phyloP scores from a whole-genome alignment of 768 basidiomycete species.

The Kwoniella bestiolae region DNA sequence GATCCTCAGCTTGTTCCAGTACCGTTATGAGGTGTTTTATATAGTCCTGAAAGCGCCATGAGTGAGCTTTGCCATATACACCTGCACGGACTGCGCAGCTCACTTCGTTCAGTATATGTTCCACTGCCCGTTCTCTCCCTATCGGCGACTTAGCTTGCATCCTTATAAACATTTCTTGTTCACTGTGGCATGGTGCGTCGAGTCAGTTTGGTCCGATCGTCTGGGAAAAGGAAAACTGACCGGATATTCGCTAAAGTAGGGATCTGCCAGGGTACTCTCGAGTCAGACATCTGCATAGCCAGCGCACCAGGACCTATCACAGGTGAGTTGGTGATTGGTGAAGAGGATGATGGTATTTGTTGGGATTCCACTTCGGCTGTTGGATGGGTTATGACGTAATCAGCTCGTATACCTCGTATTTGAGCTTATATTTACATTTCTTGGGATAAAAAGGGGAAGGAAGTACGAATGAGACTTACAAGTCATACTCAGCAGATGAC shows the following conservation, averaged over 20 bases:
- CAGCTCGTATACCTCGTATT: constrained; percentile 8
- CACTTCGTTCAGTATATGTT: constrained; percentile 69
- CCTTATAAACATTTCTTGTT: constrained; percentile 46
- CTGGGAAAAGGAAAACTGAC: constrained; percentile 21
- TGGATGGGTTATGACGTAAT: not conserved
- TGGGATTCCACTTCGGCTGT: constrained; percentile 31
- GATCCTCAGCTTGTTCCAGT: constrained; percentile 84
- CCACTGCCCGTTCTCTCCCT: constrained; percentile 82
- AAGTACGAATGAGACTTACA: constrained; percentile 31
- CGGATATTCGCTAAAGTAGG: constrained; percentile 49
- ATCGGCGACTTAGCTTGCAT: constrained; percentile 69
- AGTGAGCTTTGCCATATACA: not conserved
- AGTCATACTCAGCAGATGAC: constrained; percentile 61
- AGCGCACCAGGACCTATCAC: constrained; percentile 19
- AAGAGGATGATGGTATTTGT: constrained; percentile 41
- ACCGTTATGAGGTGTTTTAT: constrained; percentile 83
- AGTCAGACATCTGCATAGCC: constrained; percentile 10
- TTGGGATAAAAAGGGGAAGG: not conserved
- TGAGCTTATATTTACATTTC: not conserved
- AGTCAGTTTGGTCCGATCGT: constrained; percentile 9
- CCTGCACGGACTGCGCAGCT: not conserved
- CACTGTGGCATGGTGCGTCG: constrained; percentile 14
- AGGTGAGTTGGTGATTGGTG: constrained; percentile 38
- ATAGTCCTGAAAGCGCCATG: constrained; percentile 67
- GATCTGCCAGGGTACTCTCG: constrained; percentile 34